phyloP scores from a whole-genome alignment of 441 rosid species.

The Brassica hybrid region DNA sequence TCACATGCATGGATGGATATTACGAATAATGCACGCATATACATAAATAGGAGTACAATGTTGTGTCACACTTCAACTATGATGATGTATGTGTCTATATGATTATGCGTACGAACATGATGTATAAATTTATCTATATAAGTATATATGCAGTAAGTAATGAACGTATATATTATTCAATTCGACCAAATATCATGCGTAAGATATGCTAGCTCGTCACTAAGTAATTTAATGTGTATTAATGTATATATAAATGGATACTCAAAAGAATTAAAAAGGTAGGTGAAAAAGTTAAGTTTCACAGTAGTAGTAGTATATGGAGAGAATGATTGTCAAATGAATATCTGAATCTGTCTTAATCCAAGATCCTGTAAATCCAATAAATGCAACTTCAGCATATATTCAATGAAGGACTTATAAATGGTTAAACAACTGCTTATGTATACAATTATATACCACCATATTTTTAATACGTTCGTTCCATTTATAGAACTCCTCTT shows the following conservation, averaged over 20 bases:
- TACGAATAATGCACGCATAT: conserved; percentile 36
- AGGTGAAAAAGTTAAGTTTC: conserved; percentile 29
- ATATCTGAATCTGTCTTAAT: conserved; percentile 43
- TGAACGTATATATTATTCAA: background rate
- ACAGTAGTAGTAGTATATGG: conserved; percentile 24
- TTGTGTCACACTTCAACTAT: conserved; percentile 42
- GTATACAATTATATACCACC: conserved; percentile 13
- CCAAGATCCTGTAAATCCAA: conserved; percentile 56
- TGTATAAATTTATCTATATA: conserved; percentile 17
- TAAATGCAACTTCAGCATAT: conserved; percentile 73
- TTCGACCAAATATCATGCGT: conserved; percentile 15
- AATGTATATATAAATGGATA: conserved; percentile 10
- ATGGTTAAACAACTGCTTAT: conserved; percentile 17
- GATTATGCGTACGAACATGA: conserved; percentile 31
- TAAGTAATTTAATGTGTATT: conserved; percentile 9
- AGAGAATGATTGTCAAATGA: conserved; percentile 52
- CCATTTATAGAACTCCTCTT: conserved; percentile 37
- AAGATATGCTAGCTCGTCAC: background rate
- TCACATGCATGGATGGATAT: conserved; percentile 36
- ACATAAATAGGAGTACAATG: conserved; percentile 45
- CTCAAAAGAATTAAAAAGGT: conserved; percentile 26
- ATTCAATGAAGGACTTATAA: conserved; percentile 38
- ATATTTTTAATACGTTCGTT: conserved; percentile 14
- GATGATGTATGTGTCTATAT: conserved; percentile 36
- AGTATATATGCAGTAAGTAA: conserved; percentile 4